Evolutionary conservation across 192 early-diverging fungal species (phyloP).

Genomic region (Phycomyces blakesleeanus): DNA sequence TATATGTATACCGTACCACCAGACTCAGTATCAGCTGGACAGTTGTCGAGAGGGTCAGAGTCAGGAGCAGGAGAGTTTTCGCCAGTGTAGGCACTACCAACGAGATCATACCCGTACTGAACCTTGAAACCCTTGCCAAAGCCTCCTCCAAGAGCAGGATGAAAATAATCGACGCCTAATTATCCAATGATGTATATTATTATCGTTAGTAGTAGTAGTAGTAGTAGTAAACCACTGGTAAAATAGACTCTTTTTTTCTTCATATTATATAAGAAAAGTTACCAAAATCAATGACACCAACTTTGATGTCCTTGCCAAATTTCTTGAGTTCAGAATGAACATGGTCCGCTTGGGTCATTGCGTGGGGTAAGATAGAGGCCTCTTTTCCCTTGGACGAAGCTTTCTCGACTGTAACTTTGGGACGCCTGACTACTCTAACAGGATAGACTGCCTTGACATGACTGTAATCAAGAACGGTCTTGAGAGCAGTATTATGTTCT

Average conservation of each 20-base stretch:
- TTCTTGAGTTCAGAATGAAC: constrained; percentile 50
- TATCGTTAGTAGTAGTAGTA: too few species aligned
- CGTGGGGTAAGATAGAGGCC: constrained; percentile 35
- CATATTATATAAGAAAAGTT: neutral
- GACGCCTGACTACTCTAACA: neutral
- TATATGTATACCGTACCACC: constrained; percentile 7
- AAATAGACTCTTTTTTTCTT: neutral
- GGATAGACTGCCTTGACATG: constrained; percentile 23
- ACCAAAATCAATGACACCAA: constrained; percentile 69
- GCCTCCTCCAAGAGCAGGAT: constrained; percentile 64
- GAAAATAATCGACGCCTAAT: constrained; percentile 52
- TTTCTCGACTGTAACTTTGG: neutral
- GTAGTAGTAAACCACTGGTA: too few species aligned
- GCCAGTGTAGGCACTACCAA: constrained; percentile 49
- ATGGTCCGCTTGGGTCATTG: constrained; percentile 49
- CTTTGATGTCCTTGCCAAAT: constrained; percentile 59
- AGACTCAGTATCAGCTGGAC: constrained; percentile 27
- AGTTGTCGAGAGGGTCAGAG: constrained; percentile 51
- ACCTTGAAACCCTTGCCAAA: constrained; percentile 59
- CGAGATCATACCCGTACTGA: constrained; percentile 57
- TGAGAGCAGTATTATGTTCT: neutral
- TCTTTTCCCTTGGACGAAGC: too few species aligned
- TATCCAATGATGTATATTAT: too few species aligned
- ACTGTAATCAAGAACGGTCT: constrained; percentile 8
- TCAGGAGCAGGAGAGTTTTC: constrained; percentile 22